Percentiles rank a stretch among this genome's conserved stretches.
Conservation (phyloP, 2,329 filamentous ascomycete genomes). For the Aspergillus puulaauensis region DNA sequence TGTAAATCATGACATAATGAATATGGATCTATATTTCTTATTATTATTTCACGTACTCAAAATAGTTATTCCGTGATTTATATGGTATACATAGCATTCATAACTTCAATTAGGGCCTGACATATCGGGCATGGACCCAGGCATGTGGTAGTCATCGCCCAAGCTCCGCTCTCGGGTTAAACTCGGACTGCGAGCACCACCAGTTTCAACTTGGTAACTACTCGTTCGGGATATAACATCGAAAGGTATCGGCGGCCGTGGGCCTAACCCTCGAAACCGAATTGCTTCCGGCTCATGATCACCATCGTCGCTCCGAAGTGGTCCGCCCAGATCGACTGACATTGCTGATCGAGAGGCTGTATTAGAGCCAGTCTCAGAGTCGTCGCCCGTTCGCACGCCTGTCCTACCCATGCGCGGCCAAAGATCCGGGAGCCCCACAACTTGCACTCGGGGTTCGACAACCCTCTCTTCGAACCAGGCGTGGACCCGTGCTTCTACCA, state of each 20-base stretch:
- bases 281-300: constrained; percentile 32
- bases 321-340: constrained; percentile 26
- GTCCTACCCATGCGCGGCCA: constrained; percentile 60
- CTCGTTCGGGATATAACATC: constrained; percentile 33
- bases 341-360: constrained; percentile 31
- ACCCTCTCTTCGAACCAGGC: constrained; percentile 68
- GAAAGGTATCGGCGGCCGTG: constrained; percentile 30
- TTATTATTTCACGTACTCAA: background rate
- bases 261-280: constrained; percentile 32
- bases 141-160: constrained; percentile 39
- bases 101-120: constrained; percentile 23
- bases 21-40: background rate
- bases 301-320: constrained; percentile 22
- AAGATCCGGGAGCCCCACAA: constrained; percentile 61
- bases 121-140: constrained; percentile 37
- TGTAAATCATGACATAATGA: constrained; percentile 12
- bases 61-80: background rate
- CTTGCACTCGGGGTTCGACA: constrained; percentile 65
- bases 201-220: constrained; percentile 35
- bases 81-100: constrained; percentile 7
- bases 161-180: constrained; percentile 33
- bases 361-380: constrained; percentile 39
- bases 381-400: constrained; percentile 43
- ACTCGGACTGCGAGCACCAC: constrained; percentile 31
- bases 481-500: constrained; percentile 64